Base-by-base conservation (phyloP, 495 filamentous ascomycete genomes). In the Penicillium malachiteum region DNA sequence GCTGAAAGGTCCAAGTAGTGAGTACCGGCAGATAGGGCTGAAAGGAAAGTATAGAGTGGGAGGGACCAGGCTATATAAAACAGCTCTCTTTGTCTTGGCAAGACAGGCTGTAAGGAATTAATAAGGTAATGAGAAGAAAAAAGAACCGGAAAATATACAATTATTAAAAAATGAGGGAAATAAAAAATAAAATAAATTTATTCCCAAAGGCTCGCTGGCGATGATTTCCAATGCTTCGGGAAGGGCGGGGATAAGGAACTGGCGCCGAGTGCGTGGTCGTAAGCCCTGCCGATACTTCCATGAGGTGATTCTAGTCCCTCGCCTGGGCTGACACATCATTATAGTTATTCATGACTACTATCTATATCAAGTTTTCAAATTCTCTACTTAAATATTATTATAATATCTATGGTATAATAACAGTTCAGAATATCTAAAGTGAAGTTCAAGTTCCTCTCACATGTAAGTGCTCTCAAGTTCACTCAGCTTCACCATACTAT, bases 211-310 rank as follows among this genome's bases (percentile, higher is more conserved):
- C 48, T 56, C 41, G 54, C 38, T 53, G 44, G 47, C 40, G 53
- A 41, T 60, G 61, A 55, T 66, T 68, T 60, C 55, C 55, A 61
- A 63, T 59, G 51, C 59, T 60, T 65, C 58, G 66, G 66, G 67
- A 47, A 50, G 38, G 62, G 61, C 67, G 71, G 71, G 67, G 63
- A 69, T 74, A 72, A 61, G 35, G 37, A 40, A 48, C n/a, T 43
- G 53, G 18, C 43, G 56, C 64, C 62, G 63, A 57, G 43, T 67
- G 69, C 71, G 71, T 74, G 71, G 69, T 63, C 70, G 65, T 54
- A 65, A 63, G 40, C 50, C 50, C 48, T 47, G 59, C 56, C 59
- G 56, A 60, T 58, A 57, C 34, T 16, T 30, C 43, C 43, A 44
- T 47, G 33, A 17, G 30, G n/a, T 33, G 8, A 33, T 8, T 48